Evolutionary conservation across 164 flowering plant genomes (phyloP), one percentile per base, ranked within the genome.

Genomic region (Paratinospora sagittata): DNA sequence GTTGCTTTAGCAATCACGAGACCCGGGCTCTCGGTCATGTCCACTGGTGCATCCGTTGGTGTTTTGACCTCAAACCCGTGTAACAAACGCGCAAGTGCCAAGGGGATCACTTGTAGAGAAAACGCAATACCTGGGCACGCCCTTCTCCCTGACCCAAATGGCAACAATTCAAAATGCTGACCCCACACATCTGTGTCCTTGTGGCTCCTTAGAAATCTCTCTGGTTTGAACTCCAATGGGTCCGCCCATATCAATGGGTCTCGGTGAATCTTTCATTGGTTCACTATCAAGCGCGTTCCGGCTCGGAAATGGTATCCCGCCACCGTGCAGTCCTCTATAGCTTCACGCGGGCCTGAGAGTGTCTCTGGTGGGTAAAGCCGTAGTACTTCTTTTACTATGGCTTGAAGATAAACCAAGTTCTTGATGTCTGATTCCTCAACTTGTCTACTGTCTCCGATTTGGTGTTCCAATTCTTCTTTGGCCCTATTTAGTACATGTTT

Each of bases 221-320:
- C 85, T 1, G 85, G 82, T 10, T n/a, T 36, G 58, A 83, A 83
- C 62, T 80, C 78, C 3, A 19, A 26, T 0, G 85, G 83, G 21
- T 76, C 57, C 1, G 70, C 21, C 85, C 81, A 82, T 1, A 82
- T 52, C 3, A 75, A 14, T 7, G 84, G 82, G 57, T 82, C 85
- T 8, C 81, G 74, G 0, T 78, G 85, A 37, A 82, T 16, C 78
- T 80, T 82, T 82, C 85, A 82, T 1, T 72, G 3, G 63, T 82
- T 80, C 47, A 80, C 76, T 0, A 75, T 6, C 19, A 82, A 63
- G 2, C 68, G 72, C 1, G 81, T 82, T 33, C 80, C 81, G 4
- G 72, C 76, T 5, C 65, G 73, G 39, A 82, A 27, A 14, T 74
- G 71, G 73, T 52, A 75, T 33, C 82, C 82, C 2, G 71, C 79